These are phyloP conservation scores for Groenewaldozyma salmanticensis DNA, from an alignment of 805 yeast species.

Conservation along the genomic window DNA sequence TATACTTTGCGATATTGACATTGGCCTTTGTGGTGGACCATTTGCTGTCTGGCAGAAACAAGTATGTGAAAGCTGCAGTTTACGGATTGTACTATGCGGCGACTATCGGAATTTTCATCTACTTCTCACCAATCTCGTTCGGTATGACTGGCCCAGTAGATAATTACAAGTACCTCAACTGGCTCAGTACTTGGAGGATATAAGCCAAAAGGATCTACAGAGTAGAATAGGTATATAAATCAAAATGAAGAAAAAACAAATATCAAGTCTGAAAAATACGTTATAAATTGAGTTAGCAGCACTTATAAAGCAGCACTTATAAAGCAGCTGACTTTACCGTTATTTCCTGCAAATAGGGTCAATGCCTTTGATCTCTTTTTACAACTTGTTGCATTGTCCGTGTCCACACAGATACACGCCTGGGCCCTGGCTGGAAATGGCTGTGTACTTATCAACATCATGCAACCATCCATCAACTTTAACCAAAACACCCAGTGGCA, in stretches of 20 bases:
- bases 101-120: conserved; percentile 49
- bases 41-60: conserved; percentile 25
- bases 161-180: conserved; percentile 41
- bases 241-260: background rate
- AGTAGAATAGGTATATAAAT: too few species aligned
- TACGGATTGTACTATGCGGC: conserved; percentile 40
- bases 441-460: background rate
- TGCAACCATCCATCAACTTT: background rate
- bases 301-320: background rate
- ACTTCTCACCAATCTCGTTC: conserved; percentile 59
- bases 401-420: background rate
- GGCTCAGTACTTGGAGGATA: conserved; percentile 50
- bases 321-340: too few species aligned
- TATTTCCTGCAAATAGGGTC: too few species aligned
- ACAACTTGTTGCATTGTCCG: background rate
- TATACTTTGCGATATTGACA: conserved; percentile 84
- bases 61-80: conserved; percentile 21
- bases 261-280: background rate
- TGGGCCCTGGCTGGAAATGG: background rate
- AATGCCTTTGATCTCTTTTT: background rate
- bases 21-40: conserved; percentile 51
- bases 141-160: conserved; percentile 62
- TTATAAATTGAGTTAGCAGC: background rate
- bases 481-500: background rate
- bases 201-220: too few species aligned